Evolutionary conservation across 441 rosid genomes (phyloP), one percentile per base, ranked within the genome.

Genomic region (Erysimum cheiri): DNA sequence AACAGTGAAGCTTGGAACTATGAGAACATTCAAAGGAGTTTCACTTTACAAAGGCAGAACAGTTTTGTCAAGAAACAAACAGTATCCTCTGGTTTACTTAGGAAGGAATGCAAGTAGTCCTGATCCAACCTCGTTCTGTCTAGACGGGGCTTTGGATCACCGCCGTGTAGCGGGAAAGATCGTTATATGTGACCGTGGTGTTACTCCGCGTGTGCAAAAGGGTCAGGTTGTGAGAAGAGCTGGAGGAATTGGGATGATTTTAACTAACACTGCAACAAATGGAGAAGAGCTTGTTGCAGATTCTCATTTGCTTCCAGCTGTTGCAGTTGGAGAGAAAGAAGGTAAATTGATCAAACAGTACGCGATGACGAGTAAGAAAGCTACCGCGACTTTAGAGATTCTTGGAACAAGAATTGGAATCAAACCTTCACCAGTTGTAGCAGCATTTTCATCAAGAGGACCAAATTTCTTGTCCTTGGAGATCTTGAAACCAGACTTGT

Each of bases 401-500:
- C 80, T 76, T 1, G 98, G 97, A 14, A 91, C 98, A 32, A 85
- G 80, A 58, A 9, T 92, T 67, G 91, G 92, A 11, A 80, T 88
- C 61, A 86, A 43, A 76, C 97, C 97, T 2, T 91, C 98, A 5
- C 97, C 98, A 0, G 89, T 91, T 35, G 94, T 94, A n/a, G 96
- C 97, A 17, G 92, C 97, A 10, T 94, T 94, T 73, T 92, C 98
- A 26, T 94, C 98, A 0, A 81, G 98, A 75, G 98, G 96, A 48
- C 97, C 97, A 4, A 91, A 88, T 63, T 80, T 88, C 17, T 80
- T 94, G 26, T 83, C 87, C 2, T 78, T 84, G 0, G 93, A 91
- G 74, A 91, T 94, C 63, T 81, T 94, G 78, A 92, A 92, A 73
- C 98, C 99, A 0, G 99, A 94, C 60, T 15, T 94, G 49, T 72